Percentiles rank a stretch among this genome's conserved stretches.
phyloP scores from a whole-genome alignment of 768 basidiomycete species.

The Tricholoma sp. region DNA sequence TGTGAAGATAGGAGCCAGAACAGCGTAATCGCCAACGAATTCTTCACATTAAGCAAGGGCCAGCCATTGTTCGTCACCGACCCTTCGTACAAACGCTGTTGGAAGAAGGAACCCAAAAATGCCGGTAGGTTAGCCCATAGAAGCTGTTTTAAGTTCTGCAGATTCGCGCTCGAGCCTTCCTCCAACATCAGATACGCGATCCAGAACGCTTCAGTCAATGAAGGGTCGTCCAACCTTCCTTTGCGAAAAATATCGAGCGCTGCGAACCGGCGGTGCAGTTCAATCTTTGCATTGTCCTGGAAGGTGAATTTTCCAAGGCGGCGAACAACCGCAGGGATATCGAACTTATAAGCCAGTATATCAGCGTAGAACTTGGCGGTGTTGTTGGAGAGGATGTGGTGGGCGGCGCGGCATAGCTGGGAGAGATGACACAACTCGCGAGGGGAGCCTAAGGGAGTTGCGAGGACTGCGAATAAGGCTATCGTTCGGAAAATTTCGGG shows the following conservation, averaged over 20 bases:
- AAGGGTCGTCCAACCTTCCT: constrained; percentile 29
- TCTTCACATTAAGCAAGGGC: constrained; percentile 42
- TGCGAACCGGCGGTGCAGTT: constrained; percentile 39
- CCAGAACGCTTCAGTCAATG: constrained; percentile 42
- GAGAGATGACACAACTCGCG: constrained; percentile 25
- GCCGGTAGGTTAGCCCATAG: constrained; percentile 35
- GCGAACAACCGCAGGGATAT: constrained; percentile 35
- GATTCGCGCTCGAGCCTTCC: constrained; percentile 39
- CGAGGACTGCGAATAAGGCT: constrained; percentile 24
- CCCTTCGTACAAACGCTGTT: constrained; percentile 33
- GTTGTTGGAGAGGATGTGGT: constrained; percentile 19
- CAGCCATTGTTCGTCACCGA: constrained; percentile 37
- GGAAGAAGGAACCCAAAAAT: constrained; percentile 37
- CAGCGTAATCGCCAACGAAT: constrained; percentile 41
- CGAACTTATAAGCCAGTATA: constrained; percentile 46
- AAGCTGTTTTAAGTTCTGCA: constrained; percentile 43
- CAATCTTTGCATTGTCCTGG: constrained; percentile 32
- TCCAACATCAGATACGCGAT: constrained; percentile 54
- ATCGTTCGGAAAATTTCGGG: constrained; percentile 31
- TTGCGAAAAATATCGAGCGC: constrained; percentile 42
- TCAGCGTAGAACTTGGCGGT: constrained; percentile 29
- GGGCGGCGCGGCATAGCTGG: constrained; percentile 28
- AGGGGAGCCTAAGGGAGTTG: constrained; percentile 28
- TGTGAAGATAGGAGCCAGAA: constrained; percentile 43
- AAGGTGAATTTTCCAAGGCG: constrained; percentile 28